Conservation (phyloP, 148 eudicot genomes). For the Rheum nobile region DNA sequence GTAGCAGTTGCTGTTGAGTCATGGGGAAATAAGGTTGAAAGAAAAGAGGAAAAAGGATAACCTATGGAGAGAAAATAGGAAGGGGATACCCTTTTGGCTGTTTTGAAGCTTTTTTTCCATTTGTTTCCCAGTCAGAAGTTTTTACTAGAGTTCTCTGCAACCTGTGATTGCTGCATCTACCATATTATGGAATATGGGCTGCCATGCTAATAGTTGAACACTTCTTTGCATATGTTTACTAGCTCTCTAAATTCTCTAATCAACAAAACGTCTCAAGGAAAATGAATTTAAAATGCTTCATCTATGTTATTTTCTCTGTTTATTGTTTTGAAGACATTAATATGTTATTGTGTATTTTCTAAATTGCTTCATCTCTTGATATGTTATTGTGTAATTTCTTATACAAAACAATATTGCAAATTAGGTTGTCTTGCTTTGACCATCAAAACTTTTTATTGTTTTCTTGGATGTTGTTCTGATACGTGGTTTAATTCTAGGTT, state of each 20-base stretch:
- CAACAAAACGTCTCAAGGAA: background rate
- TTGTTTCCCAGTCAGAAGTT: background rate
- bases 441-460: background rate
- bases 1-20: background rate
- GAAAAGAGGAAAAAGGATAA: background rate
- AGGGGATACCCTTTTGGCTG: background rate
- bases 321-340: background rate
- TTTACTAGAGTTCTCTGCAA: background rate
- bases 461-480: background rate
- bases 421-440: background rate
- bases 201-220: background rate
- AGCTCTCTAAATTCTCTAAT: background rate
- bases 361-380: background rate
- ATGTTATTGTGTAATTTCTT: background rate
- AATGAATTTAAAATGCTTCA: background rate
- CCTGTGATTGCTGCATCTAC: background rate
- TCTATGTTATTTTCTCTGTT: background rate
- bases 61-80: background rate
- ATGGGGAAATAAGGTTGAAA: no score
- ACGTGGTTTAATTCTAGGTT: conserved; percentile 23
- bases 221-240: background rate
- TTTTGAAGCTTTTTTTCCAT: background rate
- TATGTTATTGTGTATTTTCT: background rate
- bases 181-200: background rate
- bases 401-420: background rate